Base-by-base conservation (phyloP, 345 rosid species). In the Salix koriyanagi region DNA sequence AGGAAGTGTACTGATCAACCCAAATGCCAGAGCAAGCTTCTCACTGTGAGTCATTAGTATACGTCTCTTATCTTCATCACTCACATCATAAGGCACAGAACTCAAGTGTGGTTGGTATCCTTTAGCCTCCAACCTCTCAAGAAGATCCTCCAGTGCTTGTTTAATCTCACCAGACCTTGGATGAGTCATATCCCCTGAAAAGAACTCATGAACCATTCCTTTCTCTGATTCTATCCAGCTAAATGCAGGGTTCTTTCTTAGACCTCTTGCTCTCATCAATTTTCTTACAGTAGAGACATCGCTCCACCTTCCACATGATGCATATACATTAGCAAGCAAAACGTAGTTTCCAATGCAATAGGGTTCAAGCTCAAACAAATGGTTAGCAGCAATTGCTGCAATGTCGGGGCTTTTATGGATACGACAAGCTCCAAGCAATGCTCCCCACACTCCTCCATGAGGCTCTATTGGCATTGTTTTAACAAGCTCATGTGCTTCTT, bases 351-450 rank as follows among this genome's bases (percentile, higher is more conserved):
- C 97, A n/a, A 88, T 81, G 23, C 65, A 72, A 66, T 91, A 44
- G 5, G 97, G 98, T 78, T 92, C 97, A 44, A 91, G 77, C 83
- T 84, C 84, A 75, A 90, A 92, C 74, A 94, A 82, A 80, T 86
- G 90, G 70, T 41, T 74, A 21, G 92, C 92, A 39, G 97, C 95
- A 74, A 90, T 81, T 71, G 84, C 82, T 52, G 97, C 98, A 26
- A 90, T 76, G 50, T 90, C 92, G 15, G 93, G 88, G 77, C 88
- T 73, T 21, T 78, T 66, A 79, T 95, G 92, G 75, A 86, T 84
- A 46, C 84, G 87, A 69, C 96, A 95, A 48, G 97, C 94, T 72
- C 94, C 97, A 19, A 95, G 96, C 67, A 95, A 82, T 32, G 99
- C 97, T 48, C 99, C 97, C 99, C 98, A 95, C 28, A 89, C 90